These are phyloP conservation scores for Peronospora tabacina DNA, from an alignment of 352 stramenopile genomes.

Conservation along the genomic window DNA sequence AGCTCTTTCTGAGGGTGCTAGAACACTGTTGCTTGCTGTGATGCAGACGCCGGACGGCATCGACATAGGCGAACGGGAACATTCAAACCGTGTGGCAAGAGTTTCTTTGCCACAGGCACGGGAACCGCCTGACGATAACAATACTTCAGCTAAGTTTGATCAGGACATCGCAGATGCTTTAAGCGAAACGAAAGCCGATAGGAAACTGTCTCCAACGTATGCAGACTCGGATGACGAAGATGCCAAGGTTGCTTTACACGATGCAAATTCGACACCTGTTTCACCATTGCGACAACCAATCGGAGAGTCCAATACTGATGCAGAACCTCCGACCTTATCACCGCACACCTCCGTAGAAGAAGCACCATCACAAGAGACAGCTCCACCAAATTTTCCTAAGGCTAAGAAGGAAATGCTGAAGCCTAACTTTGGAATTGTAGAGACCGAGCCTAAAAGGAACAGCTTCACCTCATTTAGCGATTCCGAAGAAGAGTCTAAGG, in stretches of 20 bases:
- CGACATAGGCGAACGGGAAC: slow-evolving; percentile 64
- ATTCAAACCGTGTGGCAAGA: slow-evolving; percentile 33
- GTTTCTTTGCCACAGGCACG: slow-evolving; percentile 24
- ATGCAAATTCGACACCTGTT: slow-evolving; percentile 13
- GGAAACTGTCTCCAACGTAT: slow-evolving; percentile 12
- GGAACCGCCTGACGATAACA: slow-evolving; percentile 19
- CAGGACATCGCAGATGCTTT: slow-evolving; percentile 29
- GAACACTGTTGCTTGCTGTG: slow-evolving; percentile 75
- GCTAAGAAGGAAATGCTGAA: slow-evolving; percentile 33
- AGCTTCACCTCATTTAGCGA: slow-evolving; percentile 86
- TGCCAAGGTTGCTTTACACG: slow-evolving; percentile 14
- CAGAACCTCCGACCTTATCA: slow-evolving; percentile 8
- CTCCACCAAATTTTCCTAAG: slow-evolving; percentile 26
- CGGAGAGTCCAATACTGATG: slow-evolving; percentile 18
- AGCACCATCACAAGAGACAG: slow-evolving; percentile 13
- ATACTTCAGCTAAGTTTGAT: slow-evolving; percentile 30
- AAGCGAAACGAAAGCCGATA: slow-evolving; percentile 19
- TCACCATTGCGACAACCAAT: slow-evolving; percentile 16
- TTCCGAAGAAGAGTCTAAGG: slow-evolving; percentile 76
- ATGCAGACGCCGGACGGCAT: slow-evolving; percentile 84
- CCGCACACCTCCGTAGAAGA: slow-evolving; percentile 14
- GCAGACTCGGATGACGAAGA: slow-evolving; percentile 21
- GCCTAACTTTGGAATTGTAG: slow-evolving; percentile 70
- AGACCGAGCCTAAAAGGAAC: slow-evolving; percentile 46
- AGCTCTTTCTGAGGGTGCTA: slow-evolving; percentile 75